A percentile compares a stretch with the other conserved stretches of the same genome.
These are phyloP conservation scores for Umbelopsis vinacea DNA, from an alignment of 192 early-diverging fungal genomes.

Conservation along the genomic window DNA sequence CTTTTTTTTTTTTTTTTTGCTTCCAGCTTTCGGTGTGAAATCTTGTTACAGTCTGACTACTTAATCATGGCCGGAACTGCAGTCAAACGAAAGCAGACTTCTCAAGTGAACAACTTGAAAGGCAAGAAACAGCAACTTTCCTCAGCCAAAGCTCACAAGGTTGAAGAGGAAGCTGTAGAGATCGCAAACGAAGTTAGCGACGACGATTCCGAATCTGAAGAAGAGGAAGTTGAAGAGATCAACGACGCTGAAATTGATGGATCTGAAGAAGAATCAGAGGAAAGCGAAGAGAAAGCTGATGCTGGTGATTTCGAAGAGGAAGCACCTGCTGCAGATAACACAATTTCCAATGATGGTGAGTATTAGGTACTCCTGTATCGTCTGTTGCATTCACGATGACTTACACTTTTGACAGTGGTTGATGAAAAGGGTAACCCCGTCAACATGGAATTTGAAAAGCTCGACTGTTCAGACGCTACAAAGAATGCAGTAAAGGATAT, in stretches of 20 bases:
- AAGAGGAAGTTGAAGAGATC: background rate
- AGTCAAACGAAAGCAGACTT: constrained; percentile 16
- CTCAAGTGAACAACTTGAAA: constrained; percentile 20
- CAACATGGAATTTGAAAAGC: constrained; percentile 69
- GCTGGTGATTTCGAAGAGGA: background rate
- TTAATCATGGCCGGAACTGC: constrained; percentile 19
- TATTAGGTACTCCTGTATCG: background rate
- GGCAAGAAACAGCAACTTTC: constrained; percentile 17
- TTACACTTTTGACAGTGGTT: background rate
- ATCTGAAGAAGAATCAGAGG: constrained; percentile 8
- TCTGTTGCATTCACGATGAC: background rate
- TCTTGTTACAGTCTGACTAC: background rate
- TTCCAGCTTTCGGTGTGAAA: background rate
- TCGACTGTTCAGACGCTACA: constrained; percentile 83
- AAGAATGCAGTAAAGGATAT: constrained; percentile 86
- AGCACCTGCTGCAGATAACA: background rate
- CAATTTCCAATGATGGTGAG: background rate
- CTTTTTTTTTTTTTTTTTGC: constrained; percentile 12
- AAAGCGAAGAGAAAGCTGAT: constrained; percentile 15
- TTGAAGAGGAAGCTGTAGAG: constrained; percentile 36
- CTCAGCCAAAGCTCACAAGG: constrained; percentile 25
- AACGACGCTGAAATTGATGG: background rate
- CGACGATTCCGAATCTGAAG: constrained; percentile 6
- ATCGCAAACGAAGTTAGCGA: constrained; percentile 12
- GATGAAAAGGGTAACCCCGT: constrained; percentile 24